Evolutionary conservation across 2,329 filamentous ascomycete genomes (phyloP).

Genomic region (Phaeosphaeria sp.): DNA sequence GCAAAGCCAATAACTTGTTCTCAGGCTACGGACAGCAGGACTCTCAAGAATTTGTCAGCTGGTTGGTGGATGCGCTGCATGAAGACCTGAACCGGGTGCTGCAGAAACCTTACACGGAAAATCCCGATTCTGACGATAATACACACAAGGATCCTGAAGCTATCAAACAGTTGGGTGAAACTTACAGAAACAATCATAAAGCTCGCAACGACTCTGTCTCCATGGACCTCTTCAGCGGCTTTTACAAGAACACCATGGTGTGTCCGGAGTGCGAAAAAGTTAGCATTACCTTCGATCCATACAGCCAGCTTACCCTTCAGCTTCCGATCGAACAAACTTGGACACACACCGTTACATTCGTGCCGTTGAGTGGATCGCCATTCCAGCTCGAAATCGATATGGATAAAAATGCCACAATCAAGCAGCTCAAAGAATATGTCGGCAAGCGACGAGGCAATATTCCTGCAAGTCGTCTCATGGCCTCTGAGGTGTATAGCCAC

Average conservation of each 20-base stretch:
- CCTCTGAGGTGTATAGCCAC: slow-evolving; percentile 79
- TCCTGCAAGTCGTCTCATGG: slow-evolving; percentile 70
- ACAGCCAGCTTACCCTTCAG: slow-evolving; percentile 91
- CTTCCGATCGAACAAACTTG: slow-evolving; percentile 86
- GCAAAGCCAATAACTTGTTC: slow-evolving; percentile 82
- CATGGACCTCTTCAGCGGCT: slow-evolving; percentile 92
- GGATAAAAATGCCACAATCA: slow-evolving; percentile 75
- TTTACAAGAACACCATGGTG: slow-evolving; percentile 97
- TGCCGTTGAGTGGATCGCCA: slow-evolving; percentile 74
- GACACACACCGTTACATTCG: slow-evolving; percentile 75
- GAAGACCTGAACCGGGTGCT: slow-evolving; percentile 93
- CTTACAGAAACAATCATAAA: slow-evolving; percentile 91
- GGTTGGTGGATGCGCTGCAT: slow-evolving; percentile 90
- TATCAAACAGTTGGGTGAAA: slow-evolving; percentile 82
- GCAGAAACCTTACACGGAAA: slow-evolving; percentile 97
- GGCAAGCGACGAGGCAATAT: slow-evolving; percentile 61
- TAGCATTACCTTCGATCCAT: slow-evolving; percentile 98
- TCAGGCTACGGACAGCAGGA: slow-evolving; percentile 96
- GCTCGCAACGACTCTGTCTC: slow-evolving; percentile 93
- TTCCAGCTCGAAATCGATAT: slow-evolving; percentile 79
- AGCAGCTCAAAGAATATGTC: slow-evolving; percentile 68
- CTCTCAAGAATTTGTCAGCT: slow-evolving; percentile 95
- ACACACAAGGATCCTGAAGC: slow-evolving; percentile 84
- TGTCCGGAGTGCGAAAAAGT: slow-evolving; percentile 92
- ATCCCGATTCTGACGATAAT: slow-evolving; percentile 95